A percentile compares a stretch with the other conserved stretches of the same genome.
phyloP scores from a whole-genome alignment of 768 basidiomycete species.

The Dioszegia hungarica region DNA sequence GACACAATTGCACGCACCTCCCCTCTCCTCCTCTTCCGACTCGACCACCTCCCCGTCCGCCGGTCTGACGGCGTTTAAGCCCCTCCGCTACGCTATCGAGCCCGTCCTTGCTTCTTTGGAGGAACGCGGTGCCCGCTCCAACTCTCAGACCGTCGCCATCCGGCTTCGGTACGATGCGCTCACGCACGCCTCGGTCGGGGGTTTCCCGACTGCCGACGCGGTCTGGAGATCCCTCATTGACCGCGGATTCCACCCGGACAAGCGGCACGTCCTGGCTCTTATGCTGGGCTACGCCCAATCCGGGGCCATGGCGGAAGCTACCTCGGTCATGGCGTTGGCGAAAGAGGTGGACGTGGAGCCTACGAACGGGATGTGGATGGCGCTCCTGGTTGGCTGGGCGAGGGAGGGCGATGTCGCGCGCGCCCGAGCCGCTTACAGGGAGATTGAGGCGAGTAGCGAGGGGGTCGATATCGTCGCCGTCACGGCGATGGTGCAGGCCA shows the following conservation, averaged over 20 bases:
- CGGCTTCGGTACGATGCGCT: constrained; percentile 25
- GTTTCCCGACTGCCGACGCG: constrained; percentile 18
- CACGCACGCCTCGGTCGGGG: neutral
- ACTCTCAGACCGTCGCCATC: constrained; percentile 15
- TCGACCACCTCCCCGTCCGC: neutral
- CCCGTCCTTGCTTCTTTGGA: constrained; percentile 10
- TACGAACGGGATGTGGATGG: neutral
- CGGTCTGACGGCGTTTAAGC: neutral
- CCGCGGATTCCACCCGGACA: constrained; percentile 24
- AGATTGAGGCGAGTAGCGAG: neutral
- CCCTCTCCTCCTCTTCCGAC: neutral
- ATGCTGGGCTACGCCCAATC: constrained; percentile 29
- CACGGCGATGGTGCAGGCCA: neutral
- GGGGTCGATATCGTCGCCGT: neutral
- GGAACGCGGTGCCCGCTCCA: neutral
- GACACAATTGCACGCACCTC: neutral
- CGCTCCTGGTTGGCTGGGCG: neutral
- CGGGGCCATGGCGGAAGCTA: constrained; percentile 23
- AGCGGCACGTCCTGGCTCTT: constrained; percentile 23
- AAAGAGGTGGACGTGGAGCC: neutral
- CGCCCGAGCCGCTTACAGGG: neutral
- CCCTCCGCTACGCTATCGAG: constrained; percentile 2
- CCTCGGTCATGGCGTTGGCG: neutral
- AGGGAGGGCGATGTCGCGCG: neutral
- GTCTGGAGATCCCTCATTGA: constrained; percentile 27